A percentile compares a stretch with the other conserved stretches of the same genome.
Evolutionary conservation across 176 grass and related monocot genomes (phyloP).

Genomic region (Juncus effusus): DNA sequence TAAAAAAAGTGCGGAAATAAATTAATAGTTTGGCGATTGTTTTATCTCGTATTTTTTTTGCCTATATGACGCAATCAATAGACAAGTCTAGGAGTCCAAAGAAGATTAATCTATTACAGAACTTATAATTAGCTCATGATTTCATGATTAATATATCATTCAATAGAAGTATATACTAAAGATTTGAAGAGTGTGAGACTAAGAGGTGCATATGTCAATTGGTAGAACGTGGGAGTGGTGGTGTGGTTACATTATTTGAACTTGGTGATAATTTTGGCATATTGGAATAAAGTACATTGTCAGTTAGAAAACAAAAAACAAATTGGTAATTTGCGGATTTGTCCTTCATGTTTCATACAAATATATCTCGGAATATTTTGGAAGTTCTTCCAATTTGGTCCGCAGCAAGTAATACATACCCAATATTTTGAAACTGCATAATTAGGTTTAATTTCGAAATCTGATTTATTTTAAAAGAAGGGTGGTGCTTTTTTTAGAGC

Average conservation of each 20-base stretch:
- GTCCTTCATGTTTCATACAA: too few species aligned
- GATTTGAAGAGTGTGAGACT: constrained; percentile 17
- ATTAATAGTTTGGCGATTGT: constrained; percentile 18
- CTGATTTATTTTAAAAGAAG: too few species aligned
- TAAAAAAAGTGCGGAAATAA: background rate
- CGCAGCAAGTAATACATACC: too few species aligned
- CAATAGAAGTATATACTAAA: constrained; percentile 11
- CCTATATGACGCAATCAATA: constrained; percentile 19
- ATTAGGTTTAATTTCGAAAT: too few species aligned
- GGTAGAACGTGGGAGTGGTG: constrained; percentile 34
- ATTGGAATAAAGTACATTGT: constrained; percentile 20
- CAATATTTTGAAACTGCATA: too few species aligned
- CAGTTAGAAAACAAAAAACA: constrained; percentile 2
- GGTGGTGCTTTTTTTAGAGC: too few species aligned
- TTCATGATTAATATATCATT: constrained; percentile 12
- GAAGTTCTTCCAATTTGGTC: too few species aligned
- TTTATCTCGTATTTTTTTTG: constrained; percentile 27
- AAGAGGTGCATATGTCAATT: constrained; percentile 25
- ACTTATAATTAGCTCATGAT: constrained; percentile 12
- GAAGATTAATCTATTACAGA: constrained; percentile 18
- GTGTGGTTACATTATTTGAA: constrained; percentile 26
- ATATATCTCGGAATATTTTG: too few species aligned
- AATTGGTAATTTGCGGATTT: too few species aligned
- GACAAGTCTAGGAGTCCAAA: constrained; percentile 23
- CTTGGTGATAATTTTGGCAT: constrained; percentile 20